Evolutionary conservation across 148 eudicot species (phyloP).

Genomic region (Nepenthes mirabilis): DNA sequence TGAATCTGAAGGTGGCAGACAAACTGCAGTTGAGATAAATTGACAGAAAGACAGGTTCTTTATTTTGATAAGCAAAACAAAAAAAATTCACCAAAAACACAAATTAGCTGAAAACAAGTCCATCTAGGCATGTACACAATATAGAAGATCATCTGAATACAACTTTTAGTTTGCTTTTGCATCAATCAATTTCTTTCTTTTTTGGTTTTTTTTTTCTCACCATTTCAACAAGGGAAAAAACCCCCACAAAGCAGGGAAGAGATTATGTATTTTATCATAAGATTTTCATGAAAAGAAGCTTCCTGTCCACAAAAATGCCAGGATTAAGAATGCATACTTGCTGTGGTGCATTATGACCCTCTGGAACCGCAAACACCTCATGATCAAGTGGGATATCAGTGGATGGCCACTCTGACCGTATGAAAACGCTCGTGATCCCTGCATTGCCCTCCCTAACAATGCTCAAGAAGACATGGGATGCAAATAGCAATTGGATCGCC

Average conservation of each 20-base stretch:
- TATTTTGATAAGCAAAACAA: no score
- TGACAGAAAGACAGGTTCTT: no score
- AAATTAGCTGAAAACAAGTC: no score
- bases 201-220: no score
- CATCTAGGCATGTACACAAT: no score
- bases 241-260: not conserved
- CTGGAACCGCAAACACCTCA: conserved; percentile 64
- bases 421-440: conserved; percentile 61
- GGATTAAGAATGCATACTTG: conserved; percentile 41
- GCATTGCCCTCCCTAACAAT: conserved; percentile 35
- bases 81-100: no score
- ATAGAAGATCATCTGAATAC: no score
- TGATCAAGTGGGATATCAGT: conserved; percentile 77
- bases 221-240: no score
- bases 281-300: not conserved
- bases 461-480: conserved; percentile 31
- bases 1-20: no score
- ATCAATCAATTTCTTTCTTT: no score
- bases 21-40: no score
- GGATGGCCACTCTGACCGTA: conserved; percentile 76
- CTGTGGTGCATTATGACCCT: conserved; percentile 85
- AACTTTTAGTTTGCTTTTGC: no score
- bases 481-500: conserved; percentile 26
- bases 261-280: not conserved
- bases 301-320: not conserved